Base-by-base conservation (phyloP, 2,329 filamentous ascomycete species). In the Helicocarpus griseus region DNA sequence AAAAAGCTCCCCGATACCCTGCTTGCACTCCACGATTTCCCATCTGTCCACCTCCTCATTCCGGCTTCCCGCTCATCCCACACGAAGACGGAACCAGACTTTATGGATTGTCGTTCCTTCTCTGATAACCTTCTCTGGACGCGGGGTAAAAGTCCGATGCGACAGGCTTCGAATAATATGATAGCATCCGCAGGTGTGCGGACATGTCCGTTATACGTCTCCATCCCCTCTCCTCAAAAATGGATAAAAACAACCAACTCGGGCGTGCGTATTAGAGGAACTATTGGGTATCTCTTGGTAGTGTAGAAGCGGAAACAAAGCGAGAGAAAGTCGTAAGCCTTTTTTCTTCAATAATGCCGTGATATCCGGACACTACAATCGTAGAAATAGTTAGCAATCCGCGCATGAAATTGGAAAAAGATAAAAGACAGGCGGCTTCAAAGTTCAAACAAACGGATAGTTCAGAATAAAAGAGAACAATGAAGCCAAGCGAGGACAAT, bases 21-120 rank as follows among this genome's bases (percentile, higher is more conserved):
- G 72, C 91, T 97, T 31, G 93, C 93, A 65, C 91, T 97, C 93
- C 93, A 98, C 33, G 91, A 97, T 69, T 98, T 98, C 52, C 93
- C 93, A 62, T 98, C 93, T 0, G 93, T 98, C 93, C 93, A 98
- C 69, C 93, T 79, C 63, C 93, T 81, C 93, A 98, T 98, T 59
- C 93, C 93, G 9, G 93, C 93, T 74, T 98, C 93, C 61, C 91
- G 79, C 75, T 98, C 93, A 69, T 98, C 93, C 93, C 93, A 98
- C n/a, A 98, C 93, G 63, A 97, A 98, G 3, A 98, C 91, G 0
- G 93, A 98, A 40, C 93, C 93, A 0, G 91, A 95, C 64, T 89
- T 85, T 68, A 98, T 98, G 3, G 89, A 89, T 66, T 96, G 90
- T 55, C 93, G 82, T 73, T 98, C 93, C 73, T 97, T 97, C 70